A percentile compares a stretch with the other conserved stretches of the same genome.
phyloP scores from a whole-genome alignment of 257 asterid genomes.

The Plantago major region DNA sequence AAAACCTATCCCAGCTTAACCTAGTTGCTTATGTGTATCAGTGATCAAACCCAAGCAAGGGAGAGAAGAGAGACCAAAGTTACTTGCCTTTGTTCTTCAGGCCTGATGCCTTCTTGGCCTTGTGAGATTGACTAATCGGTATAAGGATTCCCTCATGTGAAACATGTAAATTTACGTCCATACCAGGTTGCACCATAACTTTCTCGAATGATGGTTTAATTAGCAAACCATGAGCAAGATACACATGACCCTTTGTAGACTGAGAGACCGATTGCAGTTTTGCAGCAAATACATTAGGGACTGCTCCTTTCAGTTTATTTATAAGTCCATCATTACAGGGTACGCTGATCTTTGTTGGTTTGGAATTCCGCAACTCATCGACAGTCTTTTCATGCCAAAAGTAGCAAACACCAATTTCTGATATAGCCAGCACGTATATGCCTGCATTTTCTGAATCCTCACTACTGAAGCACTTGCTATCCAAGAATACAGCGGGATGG shows the following conservation, averaged over 20 bases:
- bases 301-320: conserved; percentile 50
- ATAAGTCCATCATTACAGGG: conserved; percentile 41
- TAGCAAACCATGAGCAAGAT: conserved; percentile 74
- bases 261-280: conserved; percentile 52
- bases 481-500: conserved; percentile 85
- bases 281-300: conserved; percentile 70
- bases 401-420: conserved; percentile 85
- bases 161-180: conserved; percentile 47
- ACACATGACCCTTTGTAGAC: conserved; percentile 49
- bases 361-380: conserved; percentile 53
- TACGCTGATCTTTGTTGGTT: conserved; percentile 62
- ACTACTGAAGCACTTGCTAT: conserved; percentile 35
- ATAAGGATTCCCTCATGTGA: conserved; percentile 72
- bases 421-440: conserved; percentile 71
- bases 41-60: not conserved
- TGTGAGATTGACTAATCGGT: conserved; percentile 50
- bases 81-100: conserved; percentile 49
- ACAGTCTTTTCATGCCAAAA: conserved; percentile 74
- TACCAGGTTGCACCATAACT: conserved; percentile 65
- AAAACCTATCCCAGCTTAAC: too few relatives aligned
- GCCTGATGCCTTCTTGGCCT: conserved; percentile 43
- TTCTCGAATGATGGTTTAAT: conserved; percentile 80
- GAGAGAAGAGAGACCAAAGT: not conserved
- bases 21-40: too few relatives aligned
- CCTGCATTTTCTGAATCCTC: conserved; percentile 42